phyloP scores from a whole-genome alignment of 306 rosid species.

The Psophocarpus tetragonolobus region DNA sequence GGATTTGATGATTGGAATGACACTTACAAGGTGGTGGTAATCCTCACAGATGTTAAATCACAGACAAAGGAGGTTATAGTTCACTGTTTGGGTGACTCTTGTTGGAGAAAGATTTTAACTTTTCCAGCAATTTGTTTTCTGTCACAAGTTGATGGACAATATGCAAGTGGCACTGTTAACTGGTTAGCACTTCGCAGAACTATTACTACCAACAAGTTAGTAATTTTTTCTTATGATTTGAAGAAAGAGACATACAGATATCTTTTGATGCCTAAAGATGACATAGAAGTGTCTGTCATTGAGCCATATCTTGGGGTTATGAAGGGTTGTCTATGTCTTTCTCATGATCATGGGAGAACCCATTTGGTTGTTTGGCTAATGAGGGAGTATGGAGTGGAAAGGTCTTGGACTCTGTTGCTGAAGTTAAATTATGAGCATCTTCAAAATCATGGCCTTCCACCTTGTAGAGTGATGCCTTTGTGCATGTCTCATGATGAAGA shows the following conservation, averaged over 20 bases:
- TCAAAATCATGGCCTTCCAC: neutral
- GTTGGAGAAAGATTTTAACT: neutral
- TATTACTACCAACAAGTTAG: neutral
- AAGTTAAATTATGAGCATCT: neutral
- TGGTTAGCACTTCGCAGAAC: neutral
- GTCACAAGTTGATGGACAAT: neutral
- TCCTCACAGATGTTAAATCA: too few species aligned
- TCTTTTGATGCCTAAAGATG: neutral
- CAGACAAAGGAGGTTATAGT: too few species aligned
- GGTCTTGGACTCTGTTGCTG: constrained; percentile 18
- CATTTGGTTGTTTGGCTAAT: constrained; percentile 36
- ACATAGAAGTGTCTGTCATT: neutral
- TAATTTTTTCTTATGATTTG: neutral
- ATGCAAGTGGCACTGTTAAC: neutral
- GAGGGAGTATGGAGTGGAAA: constrained; percentile 21
- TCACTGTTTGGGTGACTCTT: neutral
- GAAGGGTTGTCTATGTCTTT: neutral
- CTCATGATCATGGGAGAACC: neutral
- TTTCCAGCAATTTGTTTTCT: neutral
- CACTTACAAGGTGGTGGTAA: too few species aligned
- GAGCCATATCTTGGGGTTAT: neutral
- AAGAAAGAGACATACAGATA: neutral
- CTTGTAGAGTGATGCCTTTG: neutral
- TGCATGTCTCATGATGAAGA: too few species aligned
- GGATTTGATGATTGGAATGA: too few species aligned